Evolutionary conservation across 2,329 filamentous ascomycete species (phyloP).

Genomic region (Claviceps capensis): DNA sequence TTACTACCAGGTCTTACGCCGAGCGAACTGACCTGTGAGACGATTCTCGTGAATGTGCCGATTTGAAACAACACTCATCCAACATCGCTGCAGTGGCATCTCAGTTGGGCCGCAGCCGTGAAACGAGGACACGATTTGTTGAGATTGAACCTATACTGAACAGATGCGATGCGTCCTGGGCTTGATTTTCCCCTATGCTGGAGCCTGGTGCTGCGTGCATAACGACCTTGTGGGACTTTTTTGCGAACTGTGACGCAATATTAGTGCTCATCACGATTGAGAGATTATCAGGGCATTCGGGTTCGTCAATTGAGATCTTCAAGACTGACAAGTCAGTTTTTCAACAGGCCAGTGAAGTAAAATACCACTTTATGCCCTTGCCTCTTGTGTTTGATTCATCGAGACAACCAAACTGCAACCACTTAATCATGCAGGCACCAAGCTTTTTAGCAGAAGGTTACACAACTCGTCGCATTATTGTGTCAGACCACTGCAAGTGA

Average conservation of each 20-base stretch:
- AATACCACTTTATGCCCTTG: background rate
- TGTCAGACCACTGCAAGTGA: background rate
- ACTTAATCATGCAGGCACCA: constrained; percentile 3
- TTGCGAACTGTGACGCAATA: background rate
- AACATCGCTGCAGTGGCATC: background rate
- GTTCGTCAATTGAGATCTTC: background rate
- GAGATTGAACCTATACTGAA: background rate
- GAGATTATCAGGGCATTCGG: background rate
- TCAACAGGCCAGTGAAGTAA: background rate
- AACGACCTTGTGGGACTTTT: background rate
- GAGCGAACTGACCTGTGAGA: background rate
- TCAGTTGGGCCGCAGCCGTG: background rate
- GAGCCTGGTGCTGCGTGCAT: background rate
- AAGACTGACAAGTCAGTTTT: background rate
- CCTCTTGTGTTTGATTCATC: background rate
- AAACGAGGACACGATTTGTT: background rate
- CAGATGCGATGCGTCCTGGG: background rate
- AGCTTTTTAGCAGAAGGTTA: constrained; percentile 1
- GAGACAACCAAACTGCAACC: background rate
- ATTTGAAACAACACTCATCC: background rate
- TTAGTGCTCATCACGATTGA: background rate
- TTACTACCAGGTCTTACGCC: background rate
- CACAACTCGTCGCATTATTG: background rate
- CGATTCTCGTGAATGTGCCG: background rate
- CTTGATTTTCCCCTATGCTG: background rate